Evolutionary conservation across 202 grass and related monocot genomes (phyloP), one percentile per base, ranked within the genome.

Genomic region (Dendrocalamus latiflorus): DNA sequence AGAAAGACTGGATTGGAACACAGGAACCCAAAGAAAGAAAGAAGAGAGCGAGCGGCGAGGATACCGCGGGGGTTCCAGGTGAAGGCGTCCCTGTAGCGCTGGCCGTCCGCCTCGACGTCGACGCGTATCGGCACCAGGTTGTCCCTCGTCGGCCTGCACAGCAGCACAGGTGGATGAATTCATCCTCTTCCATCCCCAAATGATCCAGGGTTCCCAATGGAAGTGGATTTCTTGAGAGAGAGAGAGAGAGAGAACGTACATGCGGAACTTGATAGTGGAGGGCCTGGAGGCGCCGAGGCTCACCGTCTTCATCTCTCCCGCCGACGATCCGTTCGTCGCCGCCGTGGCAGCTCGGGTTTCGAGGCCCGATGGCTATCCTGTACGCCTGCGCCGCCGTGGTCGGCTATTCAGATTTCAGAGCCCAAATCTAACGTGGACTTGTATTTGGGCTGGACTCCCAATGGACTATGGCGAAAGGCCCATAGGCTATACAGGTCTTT

Each of bases 61-160:
- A 25, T 87, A 98, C 92, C 95, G 64, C 81, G 80, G 43, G 93
- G 95, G 80, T 95, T 98, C 93, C 93, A 95, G 6, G 91, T 91
- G 87, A 98, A 98, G 65, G 87, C 89, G 86, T 98, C 95, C 75
- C 92, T 91, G 82, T 91, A 98, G 60, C 83, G 89, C 76, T 91
- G 90, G 1, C 91, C 89, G 59, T 98, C 95, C 30, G 90, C 81
- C 79, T 93, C 95, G 37, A 98, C 15, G 63, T 98, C 95, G 62
- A 98, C 82, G 79, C 89, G 90, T 78, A 98, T 90, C 6, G 95
- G 95, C 24, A 95, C 86, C 15, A 98, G 85, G 84, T 91, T 98
- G 60, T 95, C 92, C 60, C 83, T 88, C 38, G 95, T 95, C 71
- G 91, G 95, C 95, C 95, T 95, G 85, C 48, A 42, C 38, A 39